Base-by-base conservation (phyloP, 495 filamentous ascomycete genomes). In the Aspergillus sclerotioniger region DNA sequence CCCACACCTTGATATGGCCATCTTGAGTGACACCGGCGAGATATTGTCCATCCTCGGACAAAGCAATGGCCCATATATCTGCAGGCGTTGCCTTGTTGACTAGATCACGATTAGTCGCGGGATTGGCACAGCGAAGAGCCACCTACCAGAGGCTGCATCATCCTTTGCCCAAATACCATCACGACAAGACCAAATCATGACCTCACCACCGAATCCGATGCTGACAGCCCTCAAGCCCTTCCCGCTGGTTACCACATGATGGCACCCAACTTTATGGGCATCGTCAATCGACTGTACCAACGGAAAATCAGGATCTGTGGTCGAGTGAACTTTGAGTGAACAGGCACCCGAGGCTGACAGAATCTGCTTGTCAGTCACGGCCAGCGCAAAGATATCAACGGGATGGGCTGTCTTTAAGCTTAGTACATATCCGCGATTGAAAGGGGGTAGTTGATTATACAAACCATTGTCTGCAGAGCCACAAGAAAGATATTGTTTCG, bases 401-500 rank as follows among this genome's bases (percentile, higher is more conserved):
- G 86, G 77, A 72, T 97, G 94, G 58, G 90, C 92, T 91, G 54
- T 43, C 10, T 13, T 9, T 16, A 53, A 53, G n/a, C 32, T 74
- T 63, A 74, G 66, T 50, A 55, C 21, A 28, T 25, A 43, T 53
- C 17, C 21, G 6, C 10, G 53, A 53, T 39, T 37, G 19, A 12
- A 7, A 10, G 10, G 29, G 32, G 43, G 12, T 61, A 28, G 19
- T 31, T 33, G 12, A 16, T 10, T 50, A 39, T 57, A 67, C 78
- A 63, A 68, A 90, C 91, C 91, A 80, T 91, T 82, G 69, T 96
- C 90, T 68, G 94, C 82, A 12, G 92, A 92, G 75, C 96, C 90
- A 56, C 86, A 87, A 56, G 91, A 91, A 35, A 98, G 84, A 70
- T 96, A 98, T 89, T 97, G 95, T 77, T 96, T 96, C 54, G 94